Base-by-base conservation (phyloP, 2,329 filamentous ascomycete species). In the Colletotrichum echinochloae region DNA sequence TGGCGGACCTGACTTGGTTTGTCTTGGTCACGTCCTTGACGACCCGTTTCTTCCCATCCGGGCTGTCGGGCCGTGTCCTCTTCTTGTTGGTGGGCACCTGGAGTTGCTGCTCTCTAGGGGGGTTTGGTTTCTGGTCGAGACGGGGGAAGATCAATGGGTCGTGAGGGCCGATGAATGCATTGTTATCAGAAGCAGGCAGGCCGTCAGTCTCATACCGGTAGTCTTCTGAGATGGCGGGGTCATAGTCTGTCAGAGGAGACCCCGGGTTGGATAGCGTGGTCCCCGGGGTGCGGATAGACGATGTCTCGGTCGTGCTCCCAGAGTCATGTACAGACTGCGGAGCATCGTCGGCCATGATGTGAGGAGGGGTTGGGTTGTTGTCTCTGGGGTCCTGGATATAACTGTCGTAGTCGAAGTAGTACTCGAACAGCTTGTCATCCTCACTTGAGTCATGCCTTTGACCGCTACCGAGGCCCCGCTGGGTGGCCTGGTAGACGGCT, bases 281-380 rank as follows among this genome's bases (percentile, higher is more conserved):
- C 39, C n/a, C 37, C 37, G 55, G 55, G 26, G 55, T 59, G 39
- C 37, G 55, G 55, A 59, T 30, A 44, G 55, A 59, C 2, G 55
- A 59, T 33, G 55, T 59, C 55, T 59, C 55, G 9, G 55, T 59
- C 11, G 55, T 59, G 28, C 55, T 59, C 18, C 55, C 55, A 7
- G 26, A 30, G 23, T 59, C 55, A 14, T 30, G 37, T 20, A 41
- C 16, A 5, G 55, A 59, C 39, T 44, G 55, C n/a, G 37, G 9
- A 30, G 37, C 28, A 20, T 5, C 26, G 14, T 41, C 55, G 3
- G 55, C 37, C 55, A 59, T 59, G 37, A 59, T 44, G 37, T 2
- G n/a, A 23, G 39, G 37, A 46, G 39, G 39, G 39, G 28, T 20
- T 30, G 41, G n/a, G 37, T 46, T 30, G 37, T 46, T 30, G 55